Conservation (phyloP, 1,284 basidiomycete species). For the Leccinum solheimii region DNA sequence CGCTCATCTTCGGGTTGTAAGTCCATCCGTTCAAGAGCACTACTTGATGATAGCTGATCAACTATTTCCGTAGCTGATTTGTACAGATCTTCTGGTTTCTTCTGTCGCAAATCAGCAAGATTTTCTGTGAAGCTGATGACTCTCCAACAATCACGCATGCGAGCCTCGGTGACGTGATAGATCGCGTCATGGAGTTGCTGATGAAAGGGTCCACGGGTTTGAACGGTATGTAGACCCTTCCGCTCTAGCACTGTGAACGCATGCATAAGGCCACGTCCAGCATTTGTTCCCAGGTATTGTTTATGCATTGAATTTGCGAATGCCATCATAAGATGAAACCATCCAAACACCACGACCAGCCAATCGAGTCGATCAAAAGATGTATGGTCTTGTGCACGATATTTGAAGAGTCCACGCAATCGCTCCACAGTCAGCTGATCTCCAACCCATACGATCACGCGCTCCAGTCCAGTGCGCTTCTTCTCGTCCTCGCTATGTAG, state of each 20-base stretch:
- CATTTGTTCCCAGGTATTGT: slow-evolving; percentile 17
- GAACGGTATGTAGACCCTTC: neutral
- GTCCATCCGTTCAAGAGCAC: neutral
- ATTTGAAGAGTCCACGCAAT: slow-evolving; percentile 22
- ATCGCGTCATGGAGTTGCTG: neutral
- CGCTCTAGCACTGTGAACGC: neutral
- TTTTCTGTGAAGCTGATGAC: neutral
- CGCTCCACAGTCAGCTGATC: slow-evolving; percentile 28
- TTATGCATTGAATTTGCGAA: slow-evolving; percentile 22
- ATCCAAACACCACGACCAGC: slow-evolving; percentile 20
- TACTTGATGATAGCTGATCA: neutral
- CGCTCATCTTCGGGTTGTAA: neutral
- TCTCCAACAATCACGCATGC: neutral
- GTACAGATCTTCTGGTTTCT: neutral
- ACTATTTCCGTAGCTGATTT: neutral
- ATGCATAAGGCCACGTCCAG: neutral
- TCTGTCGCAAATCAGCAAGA: neutral
- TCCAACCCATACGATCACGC: slow-evolving; percentile 10
- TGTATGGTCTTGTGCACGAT: slow-evolving; percentile 19
- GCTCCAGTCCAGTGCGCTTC: slow-evolving; percentile 9
- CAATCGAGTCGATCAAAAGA: slow-evolving; percentile 22
- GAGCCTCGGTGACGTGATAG: neutral
- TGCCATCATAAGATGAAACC: slow-evolving; percentile 24
- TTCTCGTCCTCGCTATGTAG: slow-evolving; percentile 6
- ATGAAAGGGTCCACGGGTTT: neutral